A percentile compares a stretch with the other conserved stretches of the same genome.
Evolutionary conservation across 2,329 filamentous ascomycete genomes (phyloP).

Genomic region (Fusarium vanettenii): DNA sequence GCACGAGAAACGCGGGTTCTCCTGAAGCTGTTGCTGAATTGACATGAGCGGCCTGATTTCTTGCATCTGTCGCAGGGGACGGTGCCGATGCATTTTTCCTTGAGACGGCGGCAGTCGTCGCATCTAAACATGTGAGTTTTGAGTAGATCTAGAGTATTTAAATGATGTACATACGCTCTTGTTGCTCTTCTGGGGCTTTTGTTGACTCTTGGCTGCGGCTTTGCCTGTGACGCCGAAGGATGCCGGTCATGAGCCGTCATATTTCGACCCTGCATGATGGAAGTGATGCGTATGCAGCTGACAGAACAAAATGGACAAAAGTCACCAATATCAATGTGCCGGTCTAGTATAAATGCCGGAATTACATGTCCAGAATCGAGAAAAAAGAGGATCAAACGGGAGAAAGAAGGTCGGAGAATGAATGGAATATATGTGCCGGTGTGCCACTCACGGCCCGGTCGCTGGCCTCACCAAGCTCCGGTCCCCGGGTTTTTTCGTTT

Average conservation of each 20-base stretch:
- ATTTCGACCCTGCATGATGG: neutral
- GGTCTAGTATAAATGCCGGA: neutral
- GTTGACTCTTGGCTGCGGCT: neutral
- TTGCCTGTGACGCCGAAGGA: neutral
- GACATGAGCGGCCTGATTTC: slow-evolving; percentile 17
- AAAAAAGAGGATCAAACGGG: neutral
- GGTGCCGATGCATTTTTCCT: slow-evolving; percentile 34
- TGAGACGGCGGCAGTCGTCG: slow-evolving; percentile 35
- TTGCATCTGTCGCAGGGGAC: slow-evolving; percentile 35
- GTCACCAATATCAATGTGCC: neutral
- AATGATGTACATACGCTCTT: slow-evolving; percentile 4
- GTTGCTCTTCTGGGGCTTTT: slow-evolving; percentile 14
- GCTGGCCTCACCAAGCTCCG: neutral
- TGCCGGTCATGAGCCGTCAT: neutral
- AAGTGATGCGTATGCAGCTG: neutral
- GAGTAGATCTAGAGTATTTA: neutral
- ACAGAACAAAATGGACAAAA: neutral
- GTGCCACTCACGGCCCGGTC: neutral
- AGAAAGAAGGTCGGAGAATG: neutral
- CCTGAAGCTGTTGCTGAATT: slow-evolving; percentile 28
- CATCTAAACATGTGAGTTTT: slow-evolving; percentile 17
- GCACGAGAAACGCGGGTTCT: slow-evolving; percentile 14
- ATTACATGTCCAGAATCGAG: neutral
- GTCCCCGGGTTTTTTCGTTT: neutral
- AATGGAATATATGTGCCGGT: neutral